phyloP scores from a whole-genome alignment of 768 basidiomycete genomes.

The Leccinellum rugosiceps region DNA sequence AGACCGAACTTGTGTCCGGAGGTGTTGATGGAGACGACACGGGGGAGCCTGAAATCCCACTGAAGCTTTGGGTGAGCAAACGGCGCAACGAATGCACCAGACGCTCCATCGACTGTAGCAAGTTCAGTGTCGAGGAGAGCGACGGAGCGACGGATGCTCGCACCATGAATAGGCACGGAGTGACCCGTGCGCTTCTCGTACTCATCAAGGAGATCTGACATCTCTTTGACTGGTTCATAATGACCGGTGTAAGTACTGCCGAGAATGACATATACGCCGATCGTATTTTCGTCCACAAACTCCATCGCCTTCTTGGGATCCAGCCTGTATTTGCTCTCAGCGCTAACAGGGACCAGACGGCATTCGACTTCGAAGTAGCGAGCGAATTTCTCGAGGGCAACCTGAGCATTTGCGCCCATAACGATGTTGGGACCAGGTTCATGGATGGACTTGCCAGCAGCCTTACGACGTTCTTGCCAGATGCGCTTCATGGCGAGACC shows the following conservation, averaged over 20 bases:
- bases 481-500: constrained; percentile 69
- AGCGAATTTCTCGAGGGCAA: constrained; percentile 69
- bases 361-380: constrained; percentile 66
- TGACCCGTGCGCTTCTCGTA: constrained; percentile 48
- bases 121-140: neutral
- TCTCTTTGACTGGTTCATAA: constrained; percentile 81
- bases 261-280: constrained; percentile 63
- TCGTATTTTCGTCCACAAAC: constrained; percentile 68
- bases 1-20: constrained; percentile 64
- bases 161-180: constrained; percentile 42
- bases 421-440: constrained; percentile 65
- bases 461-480: constrained; percentile 68
- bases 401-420: constrained; percentile 69
- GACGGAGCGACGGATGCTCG: constrained; percentile 24
- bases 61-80: constrained; percentile 51
- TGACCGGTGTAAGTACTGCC: constrained; percentile 57
- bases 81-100: constrained; percentile 61
- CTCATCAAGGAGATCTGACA: constrained; percentile 67
- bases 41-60: constrained; percentile 61
- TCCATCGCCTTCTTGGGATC: constrained; percentile 64
- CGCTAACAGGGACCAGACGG: constrained; percentile 59
- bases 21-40: constrained; percentile 58
- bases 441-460: constrained; percentile 60
- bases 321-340: constrained; percentile 75
- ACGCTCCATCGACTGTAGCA: constrained; percentile 51